These are phyloP conservation scores for Triadica sebifera DNA, from an alignment of 345 rosid genomes.

Conservation along the genomic window DNA sequence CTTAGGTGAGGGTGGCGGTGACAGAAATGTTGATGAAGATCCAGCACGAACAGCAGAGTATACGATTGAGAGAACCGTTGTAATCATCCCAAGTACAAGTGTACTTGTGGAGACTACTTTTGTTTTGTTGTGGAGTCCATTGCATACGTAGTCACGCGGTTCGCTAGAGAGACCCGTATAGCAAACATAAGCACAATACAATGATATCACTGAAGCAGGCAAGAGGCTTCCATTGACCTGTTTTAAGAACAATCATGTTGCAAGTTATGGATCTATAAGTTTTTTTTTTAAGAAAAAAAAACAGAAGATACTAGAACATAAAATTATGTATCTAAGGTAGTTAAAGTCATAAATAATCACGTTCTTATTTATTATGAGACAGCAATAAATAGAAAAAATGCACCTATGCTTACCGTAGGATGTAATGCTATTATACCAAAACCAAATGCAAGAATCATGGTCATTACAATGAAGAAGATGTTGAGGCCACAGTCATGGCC, in stretches of 20 bases:
- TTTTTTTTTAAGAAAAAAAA: no score
- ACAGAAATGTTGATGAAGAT: slow-evolving; percentile 77
- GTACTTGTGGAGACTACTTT: slow-evolving; percentile 75
- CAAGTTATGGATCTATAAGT: background rate
- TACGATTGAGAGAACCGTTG: slow-evolving; percentile 80
- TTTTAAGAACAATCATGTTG: slow-evolving; percentile 13
- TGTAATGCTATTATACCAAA: slow-evolving; percentile 74
- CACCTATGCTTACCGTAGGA: slow-evolving; percentile 58
- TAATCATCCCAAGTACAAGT: slow-evolving; percentile 84
- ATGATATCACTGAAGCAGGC: slow-evolving; percentile 89
- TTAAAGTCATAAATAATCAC: background rate
- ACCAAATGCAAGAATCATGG: slow-evolving; percentile 77
- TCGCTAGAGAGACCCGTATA: slow-evolving; percentile 95
- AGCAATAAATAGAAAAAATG: slow-evolving; percentile 14
- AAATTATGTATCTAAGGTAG: no score
- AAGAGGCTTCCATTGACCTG: slow-evolving; percentile 96
- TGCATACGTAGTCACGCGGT: slow-evolving; percentile 88
- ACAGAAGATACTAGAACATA: no score
- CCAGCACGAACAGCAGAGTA: slow-evolving; percentile 97
- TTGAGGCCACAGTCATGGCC: slow-evolving; percentile 91
- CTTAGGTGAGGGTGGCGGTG: slow-evolving; percentile 89
- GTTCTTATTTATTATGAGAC: background rate
- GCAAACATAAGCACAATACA: slow-evolving; percentile 94
- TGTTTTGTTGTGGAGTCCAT: slow-evolving; percentile 77
- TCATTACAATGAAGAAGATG: slow-evolving; percentile 85